Conservation (phyloP, 192 early-diverging fungal genomes). For the Coemansia erecta region DNA sequence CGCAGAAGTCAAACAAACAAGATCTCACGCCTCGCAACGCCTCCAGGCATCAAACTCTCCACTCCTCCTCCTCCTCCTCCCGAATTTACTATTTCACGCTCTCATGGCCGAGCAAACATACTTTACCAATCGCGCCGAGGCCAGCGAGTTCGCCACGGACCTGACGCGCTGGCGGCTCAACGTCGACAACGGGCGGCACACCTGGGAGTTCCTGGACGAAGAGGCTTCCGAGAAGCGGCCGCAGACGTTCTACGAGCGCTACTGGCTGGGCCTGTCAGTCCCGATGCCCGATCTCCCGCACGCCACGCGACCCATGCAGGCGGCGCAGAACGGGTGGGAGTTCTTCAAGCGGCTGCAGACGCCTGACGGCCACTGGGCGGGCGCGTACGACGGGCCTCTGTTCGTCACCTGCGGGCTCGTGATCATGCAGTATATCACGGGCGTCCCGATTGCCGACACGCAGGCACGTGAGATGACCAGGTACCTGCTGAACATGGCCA, state of each 20-base stretch:
- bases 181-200: slow-evolving; percentile 84
- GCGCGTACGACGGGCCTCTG: slow-evolving; percentile 96
- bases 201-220: slow-evolving; percentile 76
- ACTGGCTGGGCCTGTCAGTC: slow-evolving; percentile 80
- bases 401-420: slow-evolving; percentile 92
- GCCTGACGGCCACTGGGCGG: slow-evolving; percentile 92
- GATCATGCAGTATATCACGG: slow-evolving; percentile 86
- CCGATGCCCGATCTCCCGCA: slow-evolving; percentile 55
- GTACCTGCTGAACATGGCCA: slow-evolving; percentile 81
- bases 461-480: slow-evolving; percentile 77
- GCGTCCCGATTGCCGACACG: slow-evolving; percentile 61
- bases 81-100: slow-evolving; percentile 1
- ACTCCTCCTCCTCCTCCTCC: background rate
- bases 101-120: slow-evolving; percentile 38
- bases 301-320: slow-evolving; percentile 69
- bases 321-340: slow-evolving; percentile 88
- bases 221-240: slow-evolving; percentile 53
- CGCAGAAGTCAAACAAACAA: too few relatives aligned
- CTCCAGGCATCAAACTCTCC: background rate
- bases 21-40: too few relatives aligned
- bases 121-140: slow-evolving; percentile 37
- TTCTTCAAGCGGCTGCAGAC: slow-evolving; percentile 89
- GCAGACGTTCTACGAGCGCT: slow-evolving; percentile 78
- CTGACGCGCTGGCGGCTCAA: slow-evolving; percentile 82
- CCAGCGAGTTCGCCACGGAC: slow-evolving; percentile 60